Conservation (phyloP, 75 land plant genomes). For the Picea sitchensis region DNA sequence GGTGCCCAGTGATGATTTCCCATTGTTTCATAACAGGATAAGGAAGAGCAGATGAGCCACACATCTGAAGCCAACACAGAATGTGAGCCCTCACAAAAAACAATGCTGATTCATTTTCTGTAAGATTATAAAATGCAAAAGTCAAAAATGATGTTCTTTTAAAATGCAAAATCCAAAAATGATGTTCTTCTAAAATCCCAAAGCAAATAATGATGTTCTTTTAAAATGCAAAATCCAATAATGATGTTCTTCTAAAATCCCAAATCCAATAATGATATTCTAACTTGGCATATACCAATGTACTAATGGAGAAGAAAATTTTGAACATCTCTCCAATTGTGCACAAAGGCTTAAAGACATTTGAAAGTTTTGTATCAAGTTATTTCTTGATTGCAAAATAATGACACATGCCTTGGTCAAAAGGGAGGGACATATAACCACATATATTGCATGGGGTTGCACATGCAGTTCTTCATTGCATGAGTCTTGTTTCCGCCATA, state of each 20-base stretch:
- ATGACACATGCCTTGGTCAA: no score
- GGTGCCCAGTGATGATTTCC: slow-evolving; percentile 90
- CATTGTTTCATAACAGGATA: slow-evolving; percentile 87
- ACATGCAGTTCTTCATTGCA: no score
- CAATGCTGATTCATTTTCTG: background rate
- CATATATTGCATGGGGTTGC: no score
- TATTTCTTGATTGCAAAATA: background rate
- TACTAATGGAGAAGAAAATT: background rate
- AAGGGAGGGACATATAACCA: no score
- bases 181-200: no score
- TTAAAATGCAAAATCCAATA: no score
- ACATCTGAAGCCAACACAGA: slow-evolving; percentile 64
- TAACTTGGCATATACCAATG: background rate
- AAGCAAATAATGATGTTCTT: background rate
- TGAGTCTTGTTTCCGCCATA: no score
- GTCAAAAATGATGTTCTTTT: no score
- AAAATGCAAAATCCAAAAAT: no score
- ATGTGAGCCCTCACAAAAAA: background rate
- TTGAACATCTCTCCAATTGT: background rate
- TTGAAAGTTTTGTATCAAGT: background rate
- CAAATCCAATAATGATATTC: no score
- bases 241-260: no score
- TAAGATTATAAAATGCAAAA: no score
- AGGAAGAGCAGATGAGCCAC: slow-evolving; percentile 99
- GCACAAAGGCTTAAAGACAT: background rate